Conservation (phyloP, 2,329 filamentous ascomycete genomes). For the Esteya vermicola region DNA sequence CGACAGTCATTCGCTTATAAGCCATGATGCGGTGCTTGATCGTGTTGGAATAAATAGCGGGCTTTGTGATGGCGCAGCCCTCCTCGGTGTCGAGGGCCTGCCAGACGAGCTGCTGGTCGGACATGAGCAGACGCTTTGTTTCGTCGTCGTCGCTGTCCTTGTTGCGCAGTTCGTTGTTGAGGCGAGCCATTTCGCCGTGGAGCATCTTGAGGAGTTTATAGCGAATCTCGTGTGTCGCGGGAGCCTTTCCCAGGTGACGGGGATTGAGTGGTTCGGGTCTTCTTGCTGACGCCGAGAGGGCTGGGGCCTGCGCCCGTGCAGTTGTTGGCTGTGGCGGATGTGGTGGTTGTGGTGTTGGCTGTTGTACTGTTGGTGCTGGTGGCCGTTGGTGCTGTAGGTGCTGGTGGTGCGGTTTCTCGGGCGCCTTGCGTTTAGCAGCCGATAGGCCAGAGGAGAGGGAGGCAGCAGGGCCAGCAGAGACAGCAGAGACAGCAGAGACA, state of each 20-base stretch:
- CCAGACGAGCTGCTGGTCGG: constrained; percentile 52
- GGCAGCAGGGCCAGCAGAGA: too few species aligned
- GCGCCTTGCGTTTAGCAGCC: too few species aligned
- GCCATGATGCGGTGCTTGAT: constrained; percentile 68
- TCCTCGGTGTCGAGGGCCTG: constrained; percentile 68
- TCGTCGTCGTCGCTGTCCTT: constrained; percentile 32
- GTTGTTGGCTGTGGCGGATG: not conserved
- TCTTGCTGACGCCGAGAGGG: constrained; percentile 10
- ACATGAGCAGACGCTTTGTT: constrained; percentile 39
- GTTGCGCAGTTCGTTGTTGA: constrained; percentile 50
- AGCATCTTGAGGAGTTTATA: constrained; percentile 46
- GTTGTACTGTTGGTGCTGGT: not conserved
- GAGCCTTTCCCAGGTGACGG: constrained; percentile 43
- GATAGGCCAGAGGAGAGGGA: too few species aligned
- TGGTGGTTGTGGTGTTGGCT: not conserved
- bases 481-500: too few species aligned
- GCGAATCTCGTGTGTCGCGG: constrained; percentile 42
- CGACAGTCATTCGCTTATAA: constrained; percentile 59
- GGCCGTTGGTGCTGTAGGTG: not conserved
- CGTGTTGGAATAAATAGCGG: constrained; percentile 64
- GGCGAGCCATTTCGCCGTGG: constrained; percentile 48
- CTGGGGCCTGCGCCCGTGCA: too few species aligned
- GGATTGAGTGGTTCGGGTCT: constrained; percentile 49
- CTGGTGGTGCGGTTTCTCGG: not conserved
- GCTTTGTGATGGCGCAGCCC: constrained; percentile 50